Percentiles rank a stretch among this genome's conserved stretches.
These are phyloP conservation scores for Colletotrichum neosansevieriae DNA, from an alignment of 2,329 filamentous ascomycete genomes.

Conservation along the genomic window DNA sequence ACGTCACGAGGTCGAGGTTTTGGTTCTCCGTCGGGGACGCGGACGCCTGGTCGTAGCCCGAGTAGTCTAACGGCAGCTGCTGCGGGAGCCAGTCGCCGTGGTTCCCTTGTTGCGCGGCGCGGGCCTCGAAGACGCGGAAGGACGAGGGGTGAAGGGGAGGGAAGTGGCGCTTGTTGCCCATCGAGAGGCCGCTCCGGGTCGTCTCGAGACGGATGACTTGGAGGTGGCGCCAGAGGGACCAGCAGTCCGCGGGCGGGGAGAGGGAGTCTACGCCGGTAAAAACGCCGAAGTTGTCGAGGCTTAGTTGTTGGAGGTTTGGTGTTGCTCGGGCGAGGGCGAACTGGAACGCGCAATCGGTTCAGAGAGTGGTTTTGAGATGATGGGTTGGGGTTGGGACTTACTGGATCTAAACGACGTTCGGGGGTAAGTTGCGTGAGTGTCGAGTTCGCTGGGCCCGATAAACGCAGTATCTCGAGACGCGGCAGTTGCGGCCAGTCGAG, in stretches of 20 bases:
- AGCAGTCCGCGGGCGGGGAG: conserved; percentile 32
- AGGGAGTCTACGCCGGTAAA: conserved; percentile 36
- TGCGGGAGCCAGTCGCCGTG: conserved; percentile 47
- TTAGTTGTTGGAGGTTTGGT: conserved; percentile 35
- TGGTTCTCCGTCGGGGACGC: neutral
- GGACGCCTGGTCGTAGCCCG: conserved; percentile 24
- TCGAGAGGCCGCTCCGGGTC: conserved; percentile 39
- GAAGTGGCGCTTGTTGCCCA: conserved; percentile 38
- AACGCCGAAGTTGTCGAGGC: conserved; percentile 35
- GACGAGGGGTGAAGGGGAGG: conserved; percentile 40
- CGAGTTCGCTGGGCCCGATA: conserved; percentile 28
- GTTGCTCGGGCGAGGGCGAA: conserved; percentile 35
- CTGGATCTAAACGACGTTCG: conserved; percentile 31
- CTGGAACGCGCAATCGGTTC: neutral
- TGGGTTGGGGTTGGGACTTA: neutral
- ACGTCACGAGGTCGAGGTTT: conserved; percentile 29
- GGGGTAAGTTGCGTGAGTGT: conserved; percentile 22
- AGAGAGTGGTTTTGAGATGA: neutral
- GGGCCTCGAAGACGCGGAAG: conserved; percentile 45
- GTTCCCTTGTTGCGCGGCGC: conserved; percentile 46
- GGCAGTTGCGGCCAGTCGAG: conserved; percentile 34
- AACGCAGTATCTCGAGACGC: conserved; percentile 32
- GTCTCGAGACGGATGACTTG: conserved; percentile 46
- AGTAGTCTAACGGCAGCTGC: conserved; percentile 41
- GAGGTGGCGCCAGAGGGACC: conserved; percentile 47